Percentiles rank a stretch among this genome's conserved stretches.
These are phyloP conservation scores for Cercospora sp. DNA, from an alignment of 2,329 filamentous ascomycete species.

Conservation along the genomic window DNA sequence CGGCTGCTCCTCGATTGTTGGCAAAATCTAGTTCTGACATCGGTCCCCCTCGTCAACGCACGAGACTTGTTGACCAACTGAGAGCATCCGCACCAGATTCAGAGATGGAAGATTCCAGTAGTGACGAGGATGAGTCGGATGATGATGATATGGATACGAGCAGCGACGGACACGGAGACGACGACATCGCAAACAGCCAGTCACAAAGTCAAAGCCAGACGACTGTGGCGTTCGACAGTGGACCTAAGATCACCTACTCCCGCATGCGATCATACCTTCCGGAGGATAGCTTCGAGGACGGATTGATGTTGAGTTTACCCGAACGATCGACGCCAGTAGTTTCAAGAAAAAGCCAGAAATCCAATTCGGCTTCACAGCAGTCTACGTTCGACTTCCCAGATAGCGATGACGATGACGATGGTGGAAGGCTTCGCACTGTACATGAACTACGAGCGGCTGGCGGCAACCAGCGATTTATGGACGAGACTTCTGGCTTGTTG, in stretches of 20 bases:
- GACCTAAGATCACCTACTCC: conserved; percentile 57
- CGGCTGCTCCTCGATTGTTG: conserved; percentile 17
- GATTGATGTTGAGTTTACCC: conserved; percentile 36
- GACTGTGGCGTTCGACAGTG: conserved; percentile 26
- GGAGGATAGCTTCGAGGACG: conserved; percentile 50
- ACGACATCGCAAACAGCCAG: conserved; percentile 10
- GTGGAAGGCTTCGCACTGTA: conserved; percentile 55
- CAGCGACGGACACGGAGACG: conserved; percentile 14
- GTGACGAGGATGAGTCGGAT: conserved; percentile 25
- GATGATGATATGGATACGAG: conserved; percentile 26
- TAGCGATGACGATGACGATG: conserved; percentile 48
- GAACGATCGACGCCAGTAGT: conserved; percentile 19
- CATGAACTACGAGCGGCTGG: conserved; percentile 63
- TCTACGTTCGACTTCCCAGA: conserved; percentile 44
- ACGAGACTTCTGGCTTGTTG: conserved; percentile 57
- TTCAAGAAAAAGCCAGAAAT: conserved; percentile 18
- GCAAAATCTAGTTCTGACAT: conserved; percentile 33
- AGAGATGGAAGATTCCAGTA: conserved; percentile 26
- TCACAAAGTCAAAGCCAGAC: conserved; percentile 24
- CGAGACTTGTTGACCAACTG: conserved; percentile 38
- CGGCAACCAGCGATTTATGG: conserved; percentile 57
- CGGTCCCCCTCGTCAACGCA: conserved; percentile 25
- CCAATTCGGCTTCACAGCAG: conserved; percentile 29
- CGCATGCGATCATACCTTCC: conserved; percentile 61
- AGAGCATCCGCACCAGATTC: conserved; percentile 35